Evolutionary conservation across 371 early-diverging fungal species (phyloP).

Genomic region (Mucor indicus): DNA sequence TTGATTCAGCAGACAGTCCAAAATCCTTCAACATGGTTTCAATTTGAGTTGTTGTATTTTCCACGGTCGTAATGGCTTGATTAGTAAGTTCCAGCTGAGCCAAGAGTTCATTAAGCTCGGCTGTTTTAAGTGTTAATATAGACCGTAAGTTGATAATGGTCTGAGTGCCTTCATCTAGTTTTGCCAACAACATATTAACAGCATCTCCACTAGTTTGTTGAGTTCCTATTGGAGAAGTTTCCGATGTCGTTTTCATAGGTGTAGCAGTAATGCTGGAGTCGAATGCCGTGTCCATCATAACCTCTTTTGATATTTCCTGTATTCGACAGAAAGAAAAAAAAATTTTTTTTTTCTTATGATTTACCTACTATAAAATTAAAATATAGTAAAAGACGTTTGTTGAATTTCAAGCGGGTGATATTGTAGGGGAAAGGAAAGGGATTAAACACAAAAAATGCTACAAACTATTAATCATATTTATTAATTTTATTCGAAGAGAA

Average conservation of each 20-base stretch:
- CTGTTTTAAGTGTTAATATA: conserved; percentile 46
- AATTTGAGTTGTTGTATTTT: conserved; percentile 41
- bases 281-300: too few species aligned
- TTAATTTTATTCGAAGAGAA: too few species aligned
- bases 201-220: conserved; percentile 11
- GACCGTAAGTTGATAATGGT: conserved; percentile 46
- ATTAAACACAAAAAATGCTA: too few species aligned
- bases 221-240: conserved; percentile 13
- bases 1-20: conserved; percentile 26
- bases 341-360: not conserved
- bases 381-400: too few species aligned
- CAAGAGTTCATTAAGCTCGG: conserved; percentile 46
- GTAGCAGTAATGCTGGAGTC: too few species aligned
- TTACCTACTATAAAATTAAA: too few species aligned
- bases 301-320: too few species aligned
- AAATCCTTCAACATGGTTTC: conserved; percentile 44
- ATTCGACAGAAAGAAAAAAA: conserved; percentile 7
- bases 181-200: conserved; percentile 25
- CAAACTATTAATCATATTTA: too few species aligned
- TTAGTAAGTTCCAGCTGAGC: conserved; percentile 47
- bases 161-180: conserved; percentile 40
- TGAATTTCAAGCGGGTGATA: too few species aligned
- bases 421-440: too few species aligned
- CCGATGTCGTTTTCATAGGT: not conserved
- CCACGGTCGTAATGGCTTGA: conserved; percentile 44